phyloP scores from a whole-genome alignment of 2,329 filamentous ascomycete genomes.

The Phialocephala sp. region DNA sequence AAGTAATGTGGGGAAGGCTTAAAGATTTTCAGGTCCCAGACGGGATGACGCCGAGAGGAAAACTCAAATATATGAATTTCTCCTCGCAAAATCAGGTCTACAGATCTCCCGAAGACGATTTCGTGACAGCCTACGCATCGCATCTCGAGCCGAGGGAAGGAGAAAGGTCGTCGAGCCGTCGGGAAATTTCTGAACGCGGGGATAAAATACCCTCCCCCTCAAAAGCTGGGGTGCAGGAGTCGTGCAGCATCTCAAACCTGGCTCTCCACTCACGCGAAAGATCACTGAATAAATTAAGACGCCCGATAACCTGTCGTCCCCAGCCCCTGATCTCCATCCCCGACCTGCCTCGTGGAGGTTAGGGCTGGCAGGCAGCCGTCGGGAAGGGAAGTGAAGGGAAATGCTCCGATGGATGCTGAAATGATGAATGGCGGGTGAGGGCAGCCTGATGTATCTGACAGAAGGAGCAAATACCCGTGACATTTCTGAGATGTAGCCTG shows the following conservation, averaged over 20 bases:
- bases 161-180: not conserved
- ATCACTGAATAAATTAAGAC: not conserved
- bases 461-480: conserved; percentile 8
- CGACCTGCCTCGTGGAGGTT: conserved; percentile 4
- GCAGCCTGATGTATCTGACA: conserved; percentile 9
- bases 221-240: conserved; percentile 11
- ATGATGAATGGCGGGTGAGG: not conserved
- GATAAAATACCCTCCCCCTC: conserved; percentile 2
- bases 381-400: not conserved
- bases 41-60: not conserved
- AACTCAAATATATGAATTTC: conserved; percentile 4
- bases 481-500: conserved; percentile 6
- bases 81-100: not conserved
- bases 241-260: conserved; percentile 4
- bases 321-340: conserved; percentile 8
- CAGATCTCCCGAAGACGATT: not conserved
- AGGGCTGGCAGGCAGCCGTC: not conserved
- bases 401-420: not conserved
- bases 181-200: not conserved
- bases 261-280: not conserved
- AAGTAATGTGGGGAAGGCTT: no score
- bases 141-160: not conserved
- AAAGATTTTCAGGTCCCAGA: not conserved
- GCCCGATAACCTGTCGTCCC: not conserved
- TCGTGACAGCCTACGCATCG: conserved; percentile 8